Evolutionary conservation across 192 early-diverging fungal genomes (phyloP), one percentile per base, ranked within the genome.

Genomic region (Mortierella hygrophila): DNA sequence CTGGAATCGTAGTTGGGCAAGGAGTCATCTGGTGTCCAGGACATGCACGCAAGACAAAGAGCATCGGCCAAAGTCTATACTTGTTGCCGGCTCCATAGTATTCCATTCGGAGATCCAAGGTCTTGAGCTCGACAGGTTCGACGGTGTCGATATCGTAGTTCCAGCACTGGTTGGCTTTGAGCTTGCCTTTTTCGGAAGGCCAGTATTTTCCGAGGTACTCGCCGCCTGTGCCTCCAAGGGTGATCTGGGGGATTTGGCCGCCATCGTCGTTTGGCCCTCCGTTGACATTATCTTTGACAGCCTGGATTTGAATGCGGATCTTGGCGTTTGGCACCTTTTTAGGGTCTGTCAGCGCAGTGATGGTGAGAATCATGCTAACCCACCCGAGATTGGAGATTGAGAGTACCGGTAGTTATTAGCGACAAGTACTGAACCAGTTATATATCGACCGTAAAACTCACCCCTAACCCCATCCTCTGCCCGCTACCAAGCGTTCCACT

Each of bases 1-100:
- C 63, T n/a, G 32, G 63, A n/a, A n/a, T 68, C 63, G 11, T 68
- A 68, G 63, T 68, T 68, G 63, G 32, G 32, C 63, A 68, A 32
- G 63, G 26, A 3, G 23, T 29, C 63, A 9, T 68, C 26, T 13
- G 23, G 20, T n/a, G 63, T 35, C 63, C n/a, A 68, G 63, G 63
- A 47, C 46, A 47, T 35, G 63, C 26, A 1, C 32, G 23, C 32
- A n/a, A 35, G 10, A 68, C 63, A 68, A 35, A 68, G 63, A 68
- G 29, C n/a, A 68, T n/a, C 26, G 63, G 32, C 15, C 10, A n/a
- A 68, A 68, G 23, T n/a, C n/a, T 68, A 68, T 32, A 68, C n/a
- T n/a, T 11, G 63, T 13, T 13, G 10, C 63, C 63, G 1, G 63
- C 23, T 68, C 26, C 63, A 47, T 47, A 47, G 46, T 15, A 47